Evolutionary conservation across 2,329 filamentous ascomycete genomes (phyloP).

Genomic region (Pyricularia sp.): DNA sequence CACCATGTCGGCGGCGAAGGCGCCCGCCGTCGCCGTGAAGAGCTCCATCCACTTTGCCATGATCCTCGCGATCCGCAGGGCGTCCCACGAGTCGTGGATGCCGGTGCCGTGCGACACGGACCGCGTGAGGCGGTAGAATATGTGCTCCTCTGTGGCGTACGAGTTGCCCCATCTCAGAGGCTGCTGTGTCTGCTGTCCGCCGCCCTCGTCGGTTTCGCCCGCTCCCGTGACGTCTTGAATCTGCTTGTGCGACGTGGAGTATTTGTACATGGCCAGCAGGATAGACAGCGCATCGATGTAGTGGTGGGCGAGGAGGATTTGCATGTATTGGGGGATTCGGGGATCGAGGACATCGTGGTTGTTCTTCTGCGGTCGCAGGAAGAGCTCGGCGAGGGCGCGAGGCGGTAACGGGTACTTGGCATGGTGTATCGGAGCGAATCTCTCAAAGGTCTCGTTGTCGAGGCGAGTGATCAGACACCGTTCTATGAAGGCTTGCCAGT

Average conservation of each 20-base stretch:
- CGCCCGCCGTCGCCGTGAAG: conserved; percentile 40
- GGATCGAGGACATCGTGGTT: conserved; percentile 46
- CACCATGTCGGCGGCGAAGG: conserved; percentile 37
- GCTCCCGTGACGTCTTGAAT: conserved; percentile 11
- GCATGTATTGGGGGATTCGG: conserved; percentile 48
- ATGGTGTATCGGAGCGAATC: conserved; percentile 38
- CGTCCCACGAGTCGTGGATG: conserved; percentile 36
- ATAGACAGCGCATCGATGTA: conserved; percentile 46
- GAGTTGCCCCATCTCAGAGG: conserved; percentile 43
- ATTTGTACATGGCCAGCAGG: conserved; percentile 44
- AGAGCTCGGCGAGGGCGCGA: conserved; percentile 42
- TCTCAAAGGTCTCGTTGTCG: conserved; percentile 41
- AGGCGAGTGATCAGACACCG: conserved; percentile 42
- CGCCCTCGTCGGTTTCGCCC: conserved; percentile 4
- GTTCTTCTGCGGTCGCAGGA: conserved; percentile 42
- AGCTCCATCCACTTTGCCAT: conserved; percentile 51
- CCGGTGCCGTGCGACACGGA: conserved; percentile 55
- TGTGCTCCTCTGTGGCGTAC: conserved; percentile 69
- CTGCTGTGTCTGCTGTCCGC: conserved; percentile 10
- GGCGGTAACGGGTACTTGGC: conserved; percentile 42
- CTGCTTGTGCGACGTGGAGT: conserved; percentile 41
- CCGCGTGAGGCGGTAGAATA: conserved; percentile 88
- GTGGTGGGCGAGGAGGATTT: conserved; percentile 40
- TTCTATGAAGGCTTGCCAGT: conserved; percentile 43
- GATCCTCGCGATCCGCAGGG: conserved; percentile 36